Evolutionary conservation across 1,284 basidiomycete genomes (phyloP).

Genomic region (Peniophora sp.): DNA sequence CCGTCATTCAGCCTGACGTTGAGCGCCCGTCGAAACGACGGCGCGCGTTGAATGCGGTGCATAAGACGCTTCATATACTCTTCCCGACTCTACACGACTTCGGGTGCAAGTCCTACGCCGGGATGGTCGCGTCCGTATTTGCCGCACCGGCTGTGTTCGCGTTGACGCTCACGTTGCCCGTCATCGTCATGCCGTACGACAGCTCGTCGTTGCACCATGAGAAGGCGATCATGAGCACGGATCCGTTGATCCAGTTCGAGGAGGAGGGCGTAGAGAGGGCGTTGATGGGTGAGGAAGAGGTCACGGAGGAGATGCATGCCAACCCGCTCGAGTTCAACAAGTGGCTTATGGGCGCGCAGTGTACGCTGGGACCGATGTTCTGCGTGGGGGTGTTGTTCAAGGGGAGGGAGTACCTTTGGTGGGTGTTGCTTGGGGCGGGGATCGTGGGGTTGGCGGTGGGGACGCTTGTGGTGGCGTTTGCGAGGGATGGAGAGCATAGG

Average conservation of each 20-base stretch:
- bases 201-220: constrained; percentile 32
- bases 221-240: constrained; percentile 31
- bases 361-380: constrained; percentile 72
- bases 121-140: constrained; percentile 70
- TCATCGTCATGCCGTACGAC: constrained; percentile 67
- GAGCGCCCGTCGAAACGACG: constrained; percentile 35
- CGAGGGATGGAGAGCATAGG: constrained; percentile 51
- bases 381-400: constrained; percentile 66
- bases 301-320: constrained; percentile 42
- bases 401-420: constrained; percentile 42
- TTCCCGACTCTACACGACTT: constrained; percentile 87
- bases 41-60: constrained; percentile 30
- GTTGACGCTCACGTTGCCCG: constrained; percentile 86
- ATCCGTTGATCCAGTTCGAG: constrained; percentile 55
- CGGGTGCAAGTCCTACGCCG: constrained; percentile 61
- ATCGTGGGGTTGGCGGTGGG: constrained; percentile 49
- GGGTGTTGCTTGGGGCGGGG: constrained; percentile 49
- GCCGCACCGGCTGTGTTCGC: constrained; percentile 83
- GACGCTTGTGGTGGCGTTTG: constrained; percentile 52
- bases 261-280: constrained; percentile 60
- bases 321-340: constrained; percentile 69
- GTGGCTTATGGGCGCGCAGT: constrained; percentile 77
- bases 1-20: constrained; percentile 28
- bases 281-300: constrained; percentile 58
- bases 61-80: constrained; percentile 49